Conservation (phyloP, 176 grass and related monocot species). For the Stipa capillata region DNA sequence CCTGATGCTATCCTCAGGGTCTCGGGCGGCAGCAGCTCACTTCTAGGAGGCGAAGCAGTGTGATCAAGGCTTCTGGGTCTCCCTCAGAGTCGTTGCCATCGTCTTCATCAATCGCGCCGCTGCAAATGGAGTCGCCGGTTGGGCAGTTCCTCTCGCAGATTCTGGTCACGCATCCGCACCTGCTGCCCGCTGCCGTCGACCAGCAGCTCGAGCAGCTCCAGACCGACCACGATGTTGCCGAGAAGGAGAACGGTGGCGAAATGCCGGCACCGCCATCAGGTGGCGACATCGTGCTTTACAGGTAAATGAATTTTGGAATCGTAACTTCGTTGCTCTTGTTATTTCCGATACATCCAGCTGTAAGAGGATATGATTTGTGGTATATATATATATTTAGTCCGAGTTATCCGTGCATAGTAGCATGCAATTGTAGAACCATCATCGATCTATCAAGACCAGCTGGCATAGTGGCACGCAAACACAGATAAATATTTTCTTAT, state of each 20-base stretch:
- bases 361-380: background rate
- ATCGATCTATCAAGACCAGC: background rate
- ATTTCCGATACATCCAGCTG: background rate
- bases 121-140: conserved; percentile 76
- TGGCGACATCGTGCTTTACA: conserved; percentile 84
- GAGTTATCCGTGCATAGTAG: background rate
- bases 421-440: conserved; percentile 9
- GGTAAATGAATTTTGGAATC: conserved; percentile 32
- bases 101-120: conserved; percentile 71
- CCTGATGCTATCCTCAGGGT: conserved; percentile 31
- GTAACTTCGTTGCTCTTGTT: background rate
- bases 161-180: conserved; percentile 77
- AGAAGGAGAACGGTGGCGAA: conserved; percentile 34
- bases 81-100: conserved; percentile 26
- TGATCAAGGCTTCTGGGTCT: conserved; percentile 44
- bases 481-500: background rate
- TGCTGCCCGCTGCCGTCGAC: conserved; percentile 78
- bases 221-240: conserved; percentile 44
- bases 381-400: background rate
- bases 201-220: conserved; percentile 94
- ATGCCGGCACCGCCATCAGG: conserved; percentile 41
- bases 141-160: conserved; percentile 92
- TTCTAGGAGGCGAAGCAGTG: conserved; percentile 27
- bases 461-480: background rate
- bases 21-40: conserved; percentile 37